Conservation (phyloP, 2,329 filamentous ascomycete genomes). For the Pseudopyricularia cyperi region DNA sequence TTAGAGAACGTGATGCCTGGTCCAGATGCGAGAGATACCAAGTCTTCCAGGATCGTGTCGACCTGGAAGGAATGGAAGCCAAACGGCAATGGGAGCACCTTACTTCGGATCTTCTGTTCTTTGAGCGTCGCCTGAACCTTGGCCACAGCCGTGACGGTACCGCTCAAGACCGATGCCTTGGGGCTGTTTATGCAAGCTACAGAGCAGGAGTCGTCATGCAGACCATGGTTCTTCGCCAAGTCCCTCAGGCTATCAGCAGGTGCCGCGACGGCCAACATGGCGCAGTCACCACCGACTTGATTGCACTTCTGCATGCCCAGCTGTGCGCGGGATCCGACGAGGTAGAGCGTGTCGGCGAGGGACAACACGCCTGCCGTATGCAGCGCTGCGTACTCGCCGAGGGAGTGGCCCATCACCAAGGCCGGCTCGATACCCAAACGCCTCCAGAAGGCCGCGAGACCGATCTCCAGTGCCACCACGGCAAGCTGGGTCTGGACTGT, state of each 20-base stretch:
- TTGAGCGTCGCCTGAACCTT: background rate
- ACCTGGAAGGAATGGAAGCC: constrained; percentile 24
- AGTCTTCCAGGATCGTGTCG: too few species aligned
- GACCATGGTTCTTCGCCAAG: background rate
- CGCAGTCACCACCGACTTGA: too few species aligned
- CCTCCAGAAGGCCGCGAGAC: constrained; percentile 25
- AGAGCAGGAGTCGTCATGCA: too few species aligned
- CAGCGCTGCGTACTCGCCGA: constrained; percentile 53
- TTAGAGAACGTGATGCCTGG: constrained; percentile 21
- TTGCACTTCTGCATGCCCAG: too few species aligned
- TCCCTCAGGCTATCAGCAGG: background rate
- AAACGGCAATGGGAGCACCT: constrained; percentile 19
- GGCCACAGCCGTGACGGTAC: background rate
- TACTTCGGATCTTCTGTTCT: constrained; percentile 14
- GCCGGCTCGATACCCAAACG: constrained; percentile 25
- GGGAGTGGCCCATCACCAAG: constrained; percentile 36
- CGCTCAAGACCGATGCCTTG: constrained; percentile 42
- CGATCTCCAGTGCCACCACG: constrained; percentile 24
- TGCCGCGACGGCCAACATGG: constrained; percentile 20
- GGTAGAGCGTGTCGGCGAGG: constrained; percentile 43
- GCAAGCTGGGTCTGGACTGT: constrained; percentile 21
- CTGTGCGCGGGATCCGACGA: constrained; percentile 48
- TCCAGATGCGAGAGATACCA: too few species aligned
- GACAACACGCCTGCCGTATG: constrained; percentile 48
- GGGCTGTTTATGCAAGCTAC: constrained; percentile 51